Evolutionary conservation across 1,284 basidiomycete species (phyloP).

Genomic region (Ceratobasidium sp.): DNA sequence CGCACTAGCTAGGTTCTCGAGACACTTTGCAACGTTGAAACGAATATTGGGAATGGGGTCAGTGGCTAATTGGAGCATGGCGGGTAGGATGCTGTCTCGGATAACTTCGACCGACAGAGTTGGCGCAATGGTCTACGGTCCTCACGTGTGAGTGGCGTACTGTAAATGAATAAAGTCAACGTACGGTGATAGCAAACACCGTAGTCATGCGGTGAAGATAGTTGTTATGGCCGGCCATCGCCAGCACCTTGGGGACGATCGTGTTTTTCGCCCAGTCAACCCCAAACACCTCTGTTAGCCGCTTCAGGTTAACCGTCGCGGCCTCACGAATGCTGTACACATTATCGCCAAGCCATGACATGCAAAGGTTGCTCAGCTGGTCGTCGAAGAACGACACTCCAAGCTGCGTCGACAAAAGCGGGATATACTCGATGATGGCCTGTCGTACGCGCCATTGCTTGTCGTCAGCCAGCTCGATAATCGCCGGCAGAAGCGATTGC

Average conservation of each 20-base stretch:
- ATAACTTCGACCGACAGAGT: conserved; percentile 92
- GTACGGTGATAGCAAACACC: conserved; percentile 96
- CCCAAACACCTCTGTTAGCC: conserved; percentile 98
- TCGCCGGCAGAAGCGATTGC: conserved; percentile 96
- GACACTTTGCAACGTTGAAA: conserved; percentile 97
- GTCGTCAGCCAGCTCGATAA: conserved; percentile 98
- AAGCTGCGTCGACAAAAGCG: conserved; percentile 93
- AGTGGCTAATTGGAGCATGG: conserved; percentile 84
- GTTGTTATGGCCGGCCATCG: conserved; percentile 97
- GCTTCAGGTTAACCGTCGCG: conserved; percentile 96
- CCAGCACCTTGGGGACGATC: conserved; percentile 97
- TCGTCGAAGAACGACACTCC: conserved; percentile 99
- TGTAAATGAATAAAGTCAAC: conserved; percentile 54
- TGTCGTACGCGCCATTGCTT: conserved; percentile 99
- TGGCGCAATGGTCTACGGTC: conserved; percentile 87
- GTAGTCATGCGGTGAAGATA: conserved; percentile 99
- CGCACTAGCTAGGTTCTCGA: conserved; percentile 86
- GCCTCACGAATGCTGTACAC: conserved; percentile 99
- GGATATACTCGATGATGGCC: conserved; percentile 99
- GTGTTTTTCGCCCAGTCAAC: conserved; percentile 96
- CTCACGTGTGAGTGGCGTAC: conserved; percentile 46
- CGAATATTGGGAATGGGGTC: conserved; percentile 99
- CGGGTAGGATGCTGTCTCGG: conserved; percentile 86
- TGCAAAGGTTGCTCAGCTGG: conserved; percentile 95
- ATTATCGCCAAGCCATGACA: conserved; percentile 99